Evolutionary conservation across 805 yeast species (phyloP).

Genomic region (Candida ficus): DNA sequence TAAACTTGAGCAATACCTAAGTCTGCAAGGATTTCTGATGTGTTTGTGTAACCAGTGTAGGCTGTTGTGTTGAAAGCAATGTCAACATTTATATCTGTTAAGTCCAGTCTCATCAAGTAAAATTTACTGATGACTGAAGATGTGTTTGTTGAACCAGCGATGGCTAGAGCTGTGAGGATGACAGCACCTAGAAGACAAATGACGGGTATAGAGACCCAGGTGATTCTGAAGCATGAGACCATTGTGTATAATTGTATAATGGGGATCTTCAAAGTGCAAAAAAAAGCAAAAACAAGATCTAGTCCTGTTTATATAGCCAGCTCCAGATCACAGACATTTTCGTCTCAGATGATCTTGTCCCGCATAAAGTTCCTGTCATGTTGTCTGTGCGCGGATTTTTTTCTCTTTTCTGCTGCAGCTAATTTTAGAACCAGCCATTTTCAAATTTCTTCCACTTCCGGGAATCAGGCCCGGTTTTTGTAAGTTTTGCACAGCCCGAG

Average conservation of each 20-base stretch:
- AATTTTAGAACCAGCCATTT: constrained; percentile 11
- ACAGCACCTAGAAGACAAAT: constrained; percentile 37
- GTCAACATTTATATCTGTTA: constrained; percentile 24
- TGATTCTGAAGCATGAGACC: constrained; percentile 24
- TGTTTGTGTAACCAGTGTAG: background rate
- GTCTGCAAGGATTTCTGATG: background rate
- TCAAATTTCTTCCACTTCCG: no score
- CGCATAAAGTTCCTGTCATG: no score
- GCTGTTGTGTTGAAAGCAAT: constrained; percentile 1
- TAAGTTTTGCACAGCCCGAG: no score
- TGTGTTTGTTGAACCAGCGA: constrained; percentile 45
- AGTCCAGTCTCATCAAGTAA: constrained; percentile 43
- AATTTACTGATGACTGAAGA: constrained; percentile 38
- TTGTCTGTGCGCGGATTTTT: no score
- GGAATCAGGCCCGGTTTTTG: no score
- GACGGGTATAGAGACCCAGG: constrained; percentile 24
- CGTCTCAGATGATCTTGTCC: no score
- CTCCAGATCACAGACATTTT: no score
- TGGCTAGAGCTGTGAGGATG: constrained; percentile 42
- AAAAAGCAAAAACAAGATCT: no score
- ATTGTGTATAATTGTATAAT: no score
- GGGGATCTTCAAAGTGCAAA: background rate
- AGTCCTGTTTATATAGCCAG: no score
- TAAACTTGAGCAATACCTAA: constrained; percentile 41
- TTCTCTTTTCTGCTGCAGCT: background rate